A percentile compares a stretch with the other conserved stretches of the same genome.
Evolutionary conservation across 371 early-diverging fungal species (phyloP).

Genomic region (Funneliformis caledonium): DNA sequence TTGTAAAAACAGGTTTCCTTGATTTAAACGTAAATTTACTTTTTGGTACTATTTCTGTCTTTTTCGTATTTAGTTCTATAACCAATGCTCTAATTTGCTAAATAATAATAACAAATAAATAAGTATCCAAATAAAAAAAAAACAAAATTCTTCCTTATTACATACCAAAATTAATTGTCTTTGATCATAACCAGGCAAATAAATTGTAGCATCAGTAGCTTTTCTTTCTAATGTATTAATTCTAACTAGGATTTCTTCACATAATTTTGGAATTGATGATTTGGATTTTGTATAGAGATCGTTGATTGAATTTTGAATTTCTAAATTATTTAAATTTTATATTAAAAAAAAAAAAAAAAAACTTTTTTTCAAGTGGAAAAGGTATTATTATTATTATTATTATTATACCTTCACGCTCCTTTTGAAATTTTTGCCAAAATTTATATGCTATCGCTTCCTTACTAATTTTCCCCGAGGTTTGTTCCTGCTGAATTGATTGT

Average conservation of each 20-base stretch:
- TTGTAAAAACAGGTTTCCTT: slow-evolving; percentile 3
- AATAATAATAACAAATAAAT: neutral
- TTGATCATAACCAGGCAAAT: slow-evolving; percentile 38
- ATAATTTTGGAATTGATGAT: slow-evolving; percentile 24
- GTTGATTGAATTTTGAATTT: neutral
- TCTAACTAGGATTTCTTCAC: slow-evolving; percentile 27
- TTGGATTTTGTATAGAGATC: neutral
- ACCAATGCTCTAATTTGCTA: slow-evolving; percentile 35
- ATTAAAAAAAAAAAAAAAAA: neutral
- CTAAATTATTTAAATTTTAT: neutral
- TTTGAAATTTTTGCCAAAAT: slow-evolving; percentile 39
- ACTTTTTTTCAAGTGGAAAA: neutral
- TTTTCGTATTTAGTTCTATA: slow-evolving; percentile 24
- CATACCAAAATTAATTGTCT: slow-evolving; percentile 35
- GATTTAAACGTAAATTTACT: slow-evolving; percentile 43
- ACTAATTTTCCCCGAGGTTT: neutral
- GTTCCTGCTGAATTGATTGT: neutral
- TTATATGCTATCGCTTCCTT: slow-evolving; percentile 34
- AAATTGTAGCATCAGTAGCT: slow-evolving; percentile 38
- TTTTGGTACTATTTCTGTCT: slow-evolving; percentile 30
- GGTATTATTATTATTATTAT: neutral
- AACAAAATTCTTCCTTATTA: neutral
- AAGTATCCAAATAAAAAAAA: neutral
- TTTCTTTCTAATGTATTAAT: slow-evolving; percentile 33
- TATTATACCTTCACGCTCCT: slow-evolving; percentile 25